Percentiles rank a stretch among this genome's conserved stretches.
These are phyloP conservation scores for Teunomyces funiuensis DNA, from an alignment of 805 yeast species.

Conservation along the genomic window DNA sequence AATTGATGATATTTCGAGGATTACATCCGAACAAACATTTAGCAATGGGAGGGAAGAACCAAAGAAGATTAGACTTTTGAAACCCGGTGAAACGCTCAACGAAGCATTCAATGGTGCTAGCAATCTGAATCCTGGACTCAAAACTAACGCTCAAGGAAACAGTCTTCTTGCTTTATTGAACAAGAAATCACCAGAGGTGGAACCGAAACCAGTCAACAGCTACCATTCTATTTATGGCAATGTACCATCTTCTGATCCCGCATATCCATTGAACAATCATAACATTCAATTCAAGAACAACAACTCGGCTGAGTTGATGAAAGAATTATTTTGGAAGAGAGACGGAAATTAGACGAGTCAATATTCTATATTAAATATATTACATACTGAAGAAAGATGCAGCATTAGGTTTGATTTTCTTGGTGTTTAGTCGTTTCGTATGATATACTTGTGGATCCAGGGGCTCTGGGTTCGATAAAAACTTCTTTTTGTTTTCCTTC, in stretches of 20 bases:
- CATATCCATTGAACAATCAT: constrained; percentile 2
- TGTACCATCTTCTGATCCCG: background rate
- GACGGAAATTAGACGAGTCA: constrained; percentile 1
- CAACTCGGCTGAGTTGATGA: constrained; percentile 9
- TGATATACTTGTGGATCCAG: background rate
- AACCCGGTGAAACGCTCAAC: constrained; percentile 27
- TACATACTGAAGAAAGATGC: constrained; percentile 18
- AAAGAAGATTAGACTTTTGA: constrained; percentile 23
- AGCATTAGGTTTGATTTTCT: constrained; percentile 15
- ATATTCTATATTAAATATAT: constrained; percentile 1
- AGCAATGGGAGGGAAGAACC: constrained; percentile 8
- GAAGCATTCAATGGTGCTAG: constrained; percentile 8
- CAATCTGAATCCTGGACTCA: background rate
- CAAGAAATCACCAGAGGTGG: constrained; percentile 6
- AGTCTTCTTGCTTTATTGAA: constrained; percentile 23
- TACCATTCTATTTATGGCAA: constrained; percentile 15
- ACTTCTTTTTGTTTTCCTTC: background rate
- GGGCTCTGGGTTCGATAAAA: background rate
- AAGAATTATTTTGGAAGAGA: constrained; percentile 10
- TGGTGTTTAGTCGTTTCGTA: constrained; percentile 1
- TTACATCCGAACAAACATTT: background rate
- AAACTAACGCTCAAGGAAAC: constrained; percentile 18
- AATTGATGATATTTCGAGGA: constrained; percentile 8
- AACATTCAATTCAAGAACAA: constrained; percentile 1
- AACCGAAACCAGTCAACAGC: constrained; percentile 8